Evolutionary conservation across 495 filamentous ascomycete species (phyloP), one percentile per base, ranked within the genome.

Genomic region (Amphirosellinia nigrospora): DNA sequence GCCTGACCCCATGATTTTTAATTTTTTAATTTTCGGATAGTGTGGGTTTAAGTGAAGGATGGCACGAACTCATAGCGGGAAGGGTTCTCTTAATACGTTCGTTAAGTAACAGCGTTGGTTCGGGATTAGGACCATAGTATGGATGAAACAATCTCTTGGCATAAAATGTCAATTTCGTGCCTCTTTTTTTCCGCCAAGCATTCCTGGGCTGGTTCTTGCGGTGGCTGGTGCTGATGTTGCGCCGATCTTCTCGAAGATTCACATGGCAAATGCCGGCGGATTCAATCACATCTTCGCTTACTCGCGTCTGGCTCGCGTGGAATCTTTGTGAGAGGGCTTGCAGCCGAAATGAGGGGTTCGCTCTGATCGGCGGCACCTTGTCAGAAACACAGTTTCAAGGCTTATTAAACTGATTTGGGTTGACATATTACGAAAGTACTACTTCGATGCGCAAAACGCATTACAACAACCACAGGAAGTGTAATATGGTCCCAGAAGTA

Each of bases 191-290:
- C 30, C 16, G 55, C 55, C 55, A 58, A 58, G 55, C 15, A 36
- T 36, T 36, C 8, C 38, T 2, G 16, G 55, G 30, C 55, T 58
- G 55, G n/a, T n/a, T 26, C 3, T 19, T 58, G 32, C 55, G 32
- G 32, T 58, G 55, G 55, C 55, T 58, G 30, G 55, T 65, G 39
- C 30, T 30, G n/a, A 53, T 53, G 63, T 53, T 53, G 63, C 46
- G 63, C 46, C 63, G 63, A 65, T 65, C 63, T 39, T 13, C 21
- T 19, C 5, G 5, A 53, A 50, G n/a, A 34, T n/a, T 48, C 46
- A 65, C 63, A 52, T 65, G 46, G 46, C 63, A 65, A 53, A 65
- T 53, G 63, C 63, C 63, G 63, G 46, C 4, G 41, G 28, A 65
- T 46, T 39, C 30, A 13, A 45, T 46, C 60, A 45, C 60, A 39